Base-by-base conservation (phyloP, 2,329 filamentous ascomycete genomes). In the Diaporthe caulivora region DNA sequence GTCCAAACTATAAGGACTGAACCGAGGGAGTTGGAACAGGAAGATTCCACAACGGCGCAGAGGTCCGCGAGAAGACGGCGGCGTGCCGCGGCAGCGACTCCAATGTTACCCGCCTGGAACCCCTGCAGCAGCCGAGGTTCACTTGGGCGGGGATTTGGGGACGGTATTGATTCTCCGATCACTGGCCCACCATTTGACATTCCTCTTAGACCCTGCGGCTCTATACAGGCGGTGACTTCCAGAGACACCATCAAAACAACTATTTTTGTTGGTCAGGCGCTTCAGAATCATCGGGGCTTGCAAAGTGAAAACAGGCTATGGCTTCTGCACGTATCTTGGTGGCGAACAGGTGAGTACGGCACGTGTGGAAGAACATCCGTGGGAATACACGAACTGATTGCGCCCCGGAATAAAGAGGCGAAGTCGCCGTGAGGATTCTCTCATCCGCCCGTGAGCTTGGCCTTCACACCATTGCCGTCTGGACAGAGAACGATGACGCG, bases 361-460 rank as follows among this genome's bases (percentile, higher is more conserved):
- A 37, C 5, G 6, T 1, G 60, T 40, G 11, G 26, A 7, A 31
- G n/a, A 29, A n/a, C 34, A 26, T 47, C 26, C 37, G 15, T 4
- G n/a, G 11, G 13, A 31, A 15, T 10, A 4, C 53, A 15, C 26
- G 21, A 11, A 82, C 68, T 34, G 24, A 53, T 24, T 18, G 18
- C 4, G 7, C 21, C 6, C 8, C n/a, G 10, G 5, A 2, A 24
- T 57, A 40, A 15, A 74, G 72, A 40, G 91, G 91, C 71, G 91
- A 92, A 80, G 92, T 93, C 68, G 90, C 90, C 70, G 86, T 89
- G 2, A 86, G 91, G 17, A 90, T 92, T 62, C 82, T 92, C 44
- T 86, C 87, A 40, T 86, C 90, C 71, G 88, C 88, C n/a, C 84
- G 89, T 53, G 91, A 92, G 80, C 82, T 92, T 3, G 82, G 82